Percentiles rank a stretch among this genome's conserved stretches.
These are phyloP conservation scores for Rosa lucieae DNA, from an alignment of 306 rosid species.

Conservation along the genomic window DNA sequence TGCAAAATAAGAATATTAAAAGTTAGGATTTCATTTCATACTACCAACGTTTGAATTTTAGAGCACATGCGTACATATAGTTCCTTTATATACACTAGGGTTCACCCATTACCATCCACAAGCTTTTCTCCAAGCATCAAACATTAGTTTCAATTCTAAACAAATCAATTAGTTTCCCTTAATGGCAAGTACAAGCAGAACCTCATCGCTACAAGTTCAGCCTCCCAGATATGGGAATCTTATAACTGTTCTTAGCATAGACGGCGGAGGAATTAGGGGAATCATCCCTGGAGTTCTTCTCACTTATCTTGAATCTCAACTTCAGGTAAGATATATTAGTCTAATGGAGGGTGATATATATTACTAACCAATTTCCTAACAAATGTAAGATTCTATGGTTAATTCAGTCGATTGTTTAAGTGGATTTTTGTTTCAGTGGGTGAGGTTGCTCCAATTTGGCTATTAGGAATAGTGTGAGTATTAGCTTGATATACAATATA, in stretches of 20 bases:
- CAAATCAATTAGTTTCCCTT: not conserved
- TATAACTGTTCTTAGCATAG: conserved; percentile 34
- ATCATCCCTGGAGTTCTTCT: conserved; percentile 35
- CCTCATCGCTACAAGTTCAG: not conserved
- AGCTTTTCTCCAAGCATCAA: not conserved
- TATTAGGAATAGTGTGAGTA: no score
- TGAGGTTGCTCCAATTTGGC: no score
- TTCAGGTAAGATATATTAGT: conserved; percentile 20
- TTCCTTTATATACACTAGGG: not conserved
- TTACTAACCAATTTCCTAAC: not conserved
- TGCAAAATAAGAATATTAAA: not conserved
- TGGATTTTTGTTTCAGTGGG: no score
- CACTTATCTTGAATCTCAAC: conserved; percentile 29
- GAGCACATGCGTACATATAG: not conserved
- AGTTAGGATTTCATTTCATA: not conserved
- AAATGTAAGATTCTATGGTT: not conserved
- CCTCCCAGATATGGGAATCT: conserved; percentile 25
- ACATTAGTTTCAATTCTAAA: no score
- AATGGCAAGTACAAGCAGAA: not conserved
- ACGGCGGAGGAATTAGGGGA: conserved; percentile 43
- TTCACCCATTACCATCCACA: not conserved
- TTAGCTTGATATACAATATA: no score
- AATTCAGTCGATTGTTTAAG: no score
- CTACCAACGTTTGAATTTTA: not conserved
- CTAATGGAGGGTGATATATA: not conserved